Evolutionary conservation across 805 yeast genomes (phyloP).

Genomic region (Kodamaea fukazawae): DNA sequence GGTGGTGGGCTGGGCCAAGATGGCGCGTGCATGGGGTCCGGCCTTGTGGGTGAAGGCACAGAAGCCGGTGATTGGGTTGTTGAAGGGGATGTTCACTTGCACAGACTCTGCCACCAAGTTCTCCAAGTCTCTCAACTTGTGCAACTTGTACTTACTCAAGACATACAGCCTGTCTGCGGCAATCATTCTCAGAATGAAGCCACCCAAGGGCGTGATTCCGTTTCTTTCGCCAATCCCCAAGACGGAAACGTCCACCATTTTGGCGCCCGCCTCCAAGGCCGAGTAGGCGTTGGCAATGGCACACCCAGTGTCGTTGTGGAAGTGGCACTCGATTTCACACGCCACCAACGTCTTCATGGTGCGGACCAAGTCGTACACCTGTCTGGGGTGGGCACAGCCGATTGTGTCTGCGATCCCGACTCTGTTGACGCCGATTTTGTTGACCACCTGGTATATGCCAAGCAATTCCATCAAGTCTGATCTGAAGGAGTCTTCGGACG

Average conservation of each 20-base stretch:
- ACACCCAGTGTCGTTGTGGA: slow-evolving; percentile 64
- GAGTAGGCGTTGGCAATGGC: slow-evolving; percentile 63
- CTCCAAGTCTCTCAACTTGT: slow-evolving; percentile 56
- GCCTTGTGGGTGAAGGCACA: slow-evolving; percentile 66
- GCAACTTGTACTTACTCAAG: slow-evolving; percentile 53
- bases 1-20: slow-evolving; percentile 61
- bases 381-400: slow-evolving; percentile 64
- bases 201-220: slow-evolving; percentile 62
- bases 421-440: slow-evolving; percentile 59
- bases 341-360: slow-evolving; percentile 55
- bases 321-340: slow-evolving; percentile 61
- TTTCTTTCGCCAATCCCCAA: slow-evolving; percentile 64
- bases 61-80: slow-evolving; percentile 63
- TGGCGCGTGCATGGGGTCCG: slow-evolving; percentile 62
- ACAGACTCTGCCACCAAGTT: slow-evolving; percentile 59
- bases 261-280: slow-evolving; percentile 62
- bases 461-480: slow-evolving; percentile 58
- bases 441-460: slow-evolving; percentile 58
- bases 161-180: slow-evolving; percentile 60
- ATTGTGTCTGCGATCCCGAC: slow-evolving; percentile 65
- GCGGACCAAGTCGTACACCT: slow-evolving; percentile 57
- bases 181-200: slow-evolving; percentile 62
- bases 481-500: slow-evolving; percentile 60
- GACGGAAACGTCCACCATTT: slow-evolving; percentile 55
- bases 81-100: slow-evolving; percentile 57